A percentile compares a stretch with the other conserved stretches of the same genome.
These are phyloP conservation scores for Eryngium alpinum DNA, from an alignment of 140 eudicot genomes.

Conservation along the genomic window DNA sequence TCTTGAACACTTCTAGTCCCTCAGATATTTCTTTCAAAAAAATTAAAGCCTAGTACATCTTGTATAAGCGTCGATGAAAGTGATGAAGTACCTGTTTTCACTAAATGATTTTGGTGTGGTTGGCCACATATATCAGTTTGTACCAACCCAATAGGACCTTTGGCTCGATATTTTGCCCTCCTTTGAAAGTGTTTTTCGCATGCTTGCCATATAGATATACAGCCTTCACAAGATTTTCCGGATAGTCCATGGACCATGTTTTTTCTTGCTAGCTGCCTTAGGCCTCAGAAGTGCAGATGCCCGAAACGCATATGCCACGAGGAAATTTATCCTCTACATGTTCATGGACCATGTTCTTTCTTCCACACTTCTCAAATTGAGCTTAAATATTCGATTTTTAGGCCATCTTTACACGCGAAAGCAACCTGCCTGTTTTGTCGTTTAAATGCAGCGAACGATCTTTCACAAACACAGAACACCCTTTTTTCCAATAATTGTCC, in stretches of 20 bases:
- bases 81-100: too few species aligned
- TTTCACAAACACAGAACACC: too few species aligned
- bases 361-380: not conserved
- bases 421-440: not conserved
- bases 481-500: too few species aligned
- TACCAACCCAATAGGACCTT: not conserved
- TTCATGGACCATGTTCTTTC: not conserved
- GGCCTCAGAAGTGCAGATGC: not conserved
- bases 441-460: not conserved
- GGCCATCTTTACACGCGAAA: not conserved
- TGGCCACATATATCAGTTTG: too few species aligned
- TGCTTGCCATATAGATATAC: not conserved
- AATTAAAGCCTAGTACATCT: not conserved
- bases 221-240: not conserved
- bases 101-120: too few species aligned
- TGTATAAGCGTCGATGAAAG: not conserved
- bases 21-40: not conserved
- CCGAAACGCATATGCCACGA: not conserved
- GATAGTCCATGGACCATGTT: not conserved
- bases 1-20: not conserved
- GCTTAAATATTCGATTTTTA: not conserved
- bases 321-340: not conserved
- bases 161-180: not conserved
- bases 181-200: not conserved
- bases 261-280: not conserved